Percentiles rank a stretch among this genome's conserved stretches.
Conservation (phyloP, 148 eudicot species). For the Drosera capensis region DNA sequence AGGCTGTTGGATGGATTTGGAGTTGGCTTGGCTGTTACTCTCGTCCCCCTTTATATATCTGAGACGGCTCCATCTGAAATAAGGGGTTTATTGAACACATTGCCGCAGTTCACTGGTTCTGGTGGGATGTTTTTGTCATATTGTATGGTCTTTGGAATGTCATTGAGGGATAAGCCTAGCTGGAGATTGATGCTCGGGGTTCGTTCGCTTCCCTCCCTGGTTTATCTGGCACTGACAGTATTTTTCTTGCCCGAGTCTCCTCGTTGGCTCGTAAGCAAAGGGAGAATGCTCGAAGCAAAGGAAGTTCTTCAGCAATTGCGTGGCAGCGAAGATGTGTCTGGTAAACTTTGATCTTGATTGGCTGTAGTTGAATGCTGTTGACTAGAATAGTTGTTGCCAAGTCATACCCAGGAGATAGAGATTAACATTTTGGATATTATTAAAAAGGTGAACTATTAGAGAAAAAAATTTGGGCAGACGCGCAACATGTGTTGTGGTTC, state of each 20-base stretch:
- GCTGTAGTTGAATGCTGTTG: no score
- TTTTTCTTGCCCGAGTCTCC: constrained; percentile 73
- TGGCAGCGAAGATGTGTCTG: constrained; percentile 57
- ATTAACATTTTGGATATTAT: no score
- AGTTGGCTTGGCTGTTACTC: constrained; percentile 49
- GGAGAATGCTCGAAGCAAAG: constrained; percentile 52
- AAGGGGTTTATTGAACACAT: constrained; percentile 48
- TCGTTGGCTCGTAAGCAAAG: constrained; percentile 74
- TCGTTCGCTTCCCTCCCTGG: constrained; percentile 33
- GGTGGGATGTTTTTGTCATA: constrained; percentile 55
- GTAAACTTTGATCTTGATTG: no score
- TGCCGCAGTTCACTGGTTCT: constrained; percentile 54
- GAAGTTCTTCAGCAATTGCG: constrained; percentile 49
- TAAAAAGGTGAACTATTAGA: no score
- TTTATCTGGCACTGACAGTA: constrained; percentile 31
- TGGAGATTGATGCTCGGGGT: constrained; percentile 70
- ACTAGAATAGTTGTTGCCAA: no score
- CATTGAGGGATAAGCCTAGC: constrained; percentile 37
- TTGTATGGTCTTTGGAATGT: constrained; percentile 54
- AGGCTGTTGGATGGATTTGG: constrained; percentile 62
- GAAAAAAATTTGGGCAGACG: no score
- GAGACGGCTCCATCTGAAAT: constrained; percentile 66
- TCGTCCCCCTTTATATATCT: constrained; percentile 57
- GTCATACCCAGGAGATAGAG: no score
- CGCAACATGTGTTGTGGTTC: no score